phyloP scores from a whole-genome alignment of 169 alveolate species.

The Cryptosporidium bovis region DNA sequence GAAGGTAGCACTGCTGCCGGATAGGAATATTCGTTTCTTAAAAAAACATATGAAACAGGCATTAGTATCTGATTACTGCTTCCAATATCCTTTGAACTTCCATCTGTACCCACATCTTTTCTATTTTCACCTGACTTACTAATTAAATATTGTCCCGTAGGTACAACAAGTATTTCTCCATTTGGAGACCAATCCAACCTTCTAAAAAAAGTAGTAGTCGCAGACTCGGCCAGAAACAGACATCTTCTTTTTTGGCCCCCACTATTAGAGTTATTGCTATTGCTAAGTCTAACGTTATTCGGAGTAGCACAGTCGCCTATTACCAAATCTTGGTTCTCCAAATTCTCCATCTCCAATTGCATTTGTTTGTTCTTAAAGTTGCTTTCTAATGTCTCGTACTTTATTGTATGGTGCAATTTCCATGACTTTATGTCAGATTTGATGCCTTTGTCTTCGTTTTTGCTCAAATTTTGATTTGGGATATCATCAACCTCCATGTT shows the following conservation, averaged over 20 bases:
- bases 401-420: slow-evolving; percentile 59
- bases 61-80: background rate
- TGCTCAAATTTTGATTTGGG: background rate
- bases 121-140: slow-evolving; percentile 3
- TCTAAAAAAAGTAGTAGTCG: slow-evolving; percentile 87
- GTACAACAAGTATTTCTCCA: slow-evolving; percentile 87
- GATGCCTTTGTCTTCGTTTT: background rate
- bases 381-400: slow-evolving; percentile 34
- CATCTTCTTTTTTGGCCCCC: slow-evolving; percentile 64
- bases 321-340: slow-evolving; percentile 13
- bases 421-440: slow-evolving; percentile 57
- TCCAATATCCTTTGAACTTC: background rate
- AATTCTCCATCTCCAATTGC: background rate
- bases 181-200: slow-evolving; percentile 92
- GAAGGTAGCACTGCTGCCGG: slow-evolving; percentile 68
- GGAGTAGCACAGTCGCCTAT: slow-evolving; percentile 48
- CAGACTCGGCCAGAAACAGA: slow-evolving; percentile 86
- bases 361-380: background rate
- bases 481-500: background rate
- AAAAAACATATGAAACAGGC: slow-evolving; percentile 62
- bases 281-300: slow-evolving; percentile 23
- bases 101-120: too few species aligned
- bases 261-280: background rate
- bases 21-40: slow-evolving; percentile 54
- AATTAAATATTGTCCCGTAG: slow-evolving; percentile 83